Evolutionary conservation across 2,329 filamentous ascomycete genomes (phyloP).

Genomic region (Venturia pyrina): DNA sequence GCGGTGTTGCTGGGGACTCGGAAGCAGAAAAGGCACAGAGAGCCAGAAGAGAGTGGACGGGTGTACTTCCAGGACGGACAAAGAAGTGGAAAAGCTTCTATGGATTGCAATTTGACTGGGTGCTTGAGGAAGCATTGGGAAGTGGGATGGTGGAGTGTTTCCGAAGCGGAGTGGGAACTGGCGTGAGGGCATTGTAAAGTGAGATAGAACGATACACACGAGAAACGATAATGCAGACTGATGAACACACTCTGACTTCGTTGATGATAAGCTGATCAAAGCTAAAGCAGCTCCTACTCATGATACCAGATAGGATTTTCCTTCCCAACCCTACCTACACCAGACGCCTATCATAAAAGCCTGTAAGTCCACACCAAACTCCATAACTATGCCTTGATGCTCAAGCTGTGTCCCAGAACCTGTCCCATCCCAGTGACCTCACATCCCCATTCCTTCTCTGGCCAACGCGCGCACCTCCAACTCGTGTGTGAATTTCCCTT

Average conservation of each 20-base stretch:
- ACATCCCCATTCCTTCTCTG: conserved; percentile 41
- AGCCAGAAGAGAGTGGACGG: conserved; percentile 33
- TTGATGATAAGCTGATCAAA: background rate
- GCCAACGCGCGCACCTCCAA: conserved; percentile 59
- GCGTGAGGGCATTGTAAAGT: conserved; percentile 33
- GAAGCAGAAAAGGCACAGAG: conserved; percentile 40
- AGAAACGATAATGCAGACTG: background rate
- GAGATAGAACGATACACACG: background rate
- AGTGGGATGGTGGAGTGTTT: conserved; percentile 63
- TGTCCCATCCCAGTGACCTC: background rate
- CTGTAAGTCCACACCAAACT: background rate
- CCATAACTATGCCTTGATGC: background rate
- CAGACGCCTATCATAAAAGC: background rate
- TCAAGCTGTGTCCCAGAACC: background rate
- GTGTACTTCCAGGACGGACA: conserved; percentile 35
- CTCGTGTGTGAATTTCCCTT: conserved; percentile 85
- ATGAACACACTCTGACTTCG: background rate
- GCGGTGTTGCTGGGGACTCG: conserved; percentile 41
- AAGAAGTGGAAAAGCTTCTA: conserved; percentile 63
- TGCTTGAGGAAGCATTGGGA: conserved; percentile 60
- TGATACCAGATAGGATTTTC: background rate
- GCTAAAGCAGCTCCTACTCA: background rate
- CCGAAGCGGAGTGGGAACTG: conserved; percentile 63
- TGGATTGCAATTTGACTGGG: conserved; percentile 61
- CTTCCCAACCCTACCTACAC: background rate